phyloP scores from a whole-genome alignment of 179 eudicot species.

The Patellifolia procumbens region DNA sequence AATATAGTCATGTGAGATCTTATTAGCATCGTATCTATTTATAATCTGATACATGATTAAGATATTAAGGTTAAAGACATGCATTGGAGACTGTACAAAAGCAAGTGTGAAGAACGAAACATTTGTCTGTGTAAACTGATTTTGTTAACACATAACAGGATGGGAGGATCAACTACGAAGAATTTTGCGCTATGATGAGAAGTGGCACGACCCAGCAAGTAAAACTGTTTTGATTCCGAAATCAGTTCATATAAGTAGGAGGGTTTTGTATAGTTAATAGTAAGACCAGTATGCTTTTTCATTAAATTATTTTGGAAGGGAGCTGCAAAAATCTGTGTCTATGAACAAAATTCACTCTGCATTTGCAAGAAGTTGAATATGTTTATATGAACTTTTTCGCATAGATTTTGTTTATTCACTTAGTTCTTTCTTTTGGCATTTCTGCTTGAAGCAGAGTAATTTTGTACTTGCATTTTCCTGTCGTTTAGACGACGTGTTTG shows the following conservation, averaged over 20 bases:
- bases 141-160: slow-evolving; percentile 33
- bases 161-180: slow-evolving; percentile 58
- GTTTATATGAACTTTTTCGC: slow-evolving; percentile 4
- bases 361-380: slow-evolving; percentile 1
- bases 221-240: slow-evolving; percentile 27
- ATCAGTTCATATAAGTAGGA: slow-evolving; percentile 2
- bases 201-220: slow-evolving; percentile 50
- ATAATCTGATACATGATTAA: too few species aligned
- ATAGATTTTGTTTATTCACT: neutral
- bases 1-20: too few species aligned
- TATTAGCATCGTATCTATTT: too few species aligned
- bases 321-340: slow-evolving; percentile 19
- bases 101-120: too few species aligned
- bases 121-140: slow-evolving; percentile 4
- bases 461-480: slow-evolving; percentile 2
- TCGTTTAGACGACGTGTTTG: neutral
- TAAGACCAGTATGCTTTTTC: slow-evolving; percentile 11
- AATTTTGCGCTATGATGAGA: slow-evolving; percentile 70
- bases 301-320: neutral
- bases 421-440: neutral
- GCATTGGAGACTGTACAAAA: too few species aligned
- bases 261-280: slow-evolving; percentile 29
- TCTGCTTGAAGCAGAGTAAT: slow-evolving; percentile 17
- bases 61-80: too few species aligned
- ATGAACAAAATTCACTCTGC: neutral